Conservation (phyloP, 768 basidiomycete species). For the Psilocybe sp. region DNA sequence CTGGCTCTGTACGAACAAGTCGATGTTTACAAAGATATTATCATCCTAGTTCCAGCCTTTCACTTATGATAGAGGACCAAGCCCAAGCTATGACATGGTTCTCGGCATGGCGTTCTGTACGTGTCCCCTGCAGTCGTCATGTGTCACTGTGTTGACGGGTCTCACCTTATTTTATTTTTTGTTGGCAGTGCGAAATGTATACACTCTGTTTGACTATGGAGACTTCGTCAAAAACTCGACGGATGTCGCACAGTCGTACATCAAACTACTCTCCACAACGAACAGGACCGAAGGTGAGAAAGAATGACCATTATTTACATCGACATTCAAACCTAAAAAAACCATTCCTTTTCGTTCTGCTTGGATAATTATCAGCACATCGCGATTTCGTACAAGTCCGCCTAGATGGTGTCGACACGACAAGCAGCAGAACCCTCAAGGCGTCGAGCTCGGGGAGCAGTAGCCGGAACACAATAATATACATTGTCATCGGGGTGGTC, state of each 20-base stretch:
- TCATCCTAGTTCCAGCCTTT: conserved; percentile 66
- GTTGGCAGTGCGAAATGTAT: conserved; percentile 59
- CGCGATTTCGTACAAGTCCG: conserved; percentile 32
- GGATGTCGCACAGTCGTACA: conserved; percentile 44
- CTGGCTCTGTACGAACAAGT: not conserved
- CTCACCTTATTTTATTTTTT: no score
- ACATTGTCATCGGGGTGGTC: conserved; percentile 5
- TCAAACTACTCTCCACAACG: conserved; percentile 63
- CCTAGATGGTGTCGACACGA: conserved; percentile 30
- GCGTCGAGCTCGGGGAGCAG: not conserved
- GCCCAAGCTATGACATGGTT: conserved; percentile 57
- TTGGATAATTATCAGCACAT: conserved; percentile 25
- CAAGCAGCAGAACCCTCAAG: conserved; percentile 12
- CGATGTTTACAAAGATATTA: not conserved
- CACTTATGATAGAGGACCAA: conserved; percentile 38
- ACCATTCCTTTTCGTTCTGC: not conserved
- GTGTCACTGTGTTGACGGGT: not conserved
- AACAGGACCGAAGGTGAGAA: conserved; percentile 35
- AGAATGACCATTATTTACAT: not conserved
- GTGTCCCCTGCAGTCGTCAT: conserved; percentile 18
- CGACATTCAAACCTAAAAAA: not conserved
- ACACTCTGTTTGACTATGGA: conserved; percentile 63
- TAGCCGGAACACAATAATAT: conserved; percentile 12
- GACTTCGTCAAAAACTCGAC: conserved; percentile 48
- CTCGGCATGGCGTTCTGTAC: conserved; percentile 72